Percentiles rank a stretch among this genome's conserved stretches.
phyloP scores from a whole-genome alignment of 208 protist species.

The Angomonas desouzai region DNA sequence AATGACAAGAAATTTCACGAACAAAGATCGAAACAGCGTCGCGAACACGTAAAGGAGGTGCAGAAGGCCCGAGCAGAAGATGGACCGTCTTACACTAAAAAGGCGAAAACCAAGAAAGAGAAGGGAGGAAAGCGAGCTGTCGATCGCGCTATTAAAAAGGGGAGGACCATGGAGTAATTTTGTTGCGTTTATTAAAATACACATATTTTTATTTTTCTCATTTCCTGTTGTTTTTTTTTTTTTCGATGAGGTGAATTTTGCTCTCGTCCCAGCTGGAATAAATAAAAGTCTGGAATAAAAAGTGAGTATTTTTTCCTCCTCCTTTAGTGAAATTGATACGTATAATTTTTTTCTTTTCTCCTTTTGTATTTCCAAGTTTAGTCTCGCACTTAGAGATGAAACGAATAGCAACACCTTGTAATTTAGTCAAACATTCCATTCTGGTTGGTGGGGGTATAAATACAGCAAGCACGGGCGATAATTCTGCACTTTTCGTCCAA shows the following conservation, averaged over 20 bases:
- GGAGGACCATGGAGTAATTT: neutral
- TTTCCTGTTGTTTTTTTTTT: conserved; percentile 2
- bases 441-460: neutral
- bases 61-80: conserved; percentile 19
- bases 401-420: neutral
- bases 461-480: neutral
- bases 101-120: conserved; percentile 13
- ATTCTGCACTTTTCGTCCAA: conserved; percentile 33
- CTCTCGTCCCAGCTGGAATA: no score
- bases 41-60: conserved; percentile 37
- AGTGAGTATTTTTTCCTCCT: no score
- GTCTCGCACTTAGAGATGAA: conserved; percentile 2
- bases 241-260: neutral
- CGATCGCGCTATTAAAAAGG: conserved; percentile 1
- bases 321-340: neutral
- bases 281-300: no score
- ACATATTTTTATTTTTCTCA: neutral
- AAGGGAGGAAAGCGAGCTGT: neutral
- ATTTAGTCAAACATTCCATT: neutral
- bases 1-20: conserved; percentile 73
- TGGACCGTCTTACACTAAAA: neutral
- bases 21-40: conserved; percentile 40
- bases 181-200: no score
- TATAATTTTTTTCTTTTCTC: neutral
- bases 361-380: neutral